Evolutionary conservation across 1,139 yeast species (phyloP).

Genomic region (Scheffersomyces cryptocercus): DNA sequence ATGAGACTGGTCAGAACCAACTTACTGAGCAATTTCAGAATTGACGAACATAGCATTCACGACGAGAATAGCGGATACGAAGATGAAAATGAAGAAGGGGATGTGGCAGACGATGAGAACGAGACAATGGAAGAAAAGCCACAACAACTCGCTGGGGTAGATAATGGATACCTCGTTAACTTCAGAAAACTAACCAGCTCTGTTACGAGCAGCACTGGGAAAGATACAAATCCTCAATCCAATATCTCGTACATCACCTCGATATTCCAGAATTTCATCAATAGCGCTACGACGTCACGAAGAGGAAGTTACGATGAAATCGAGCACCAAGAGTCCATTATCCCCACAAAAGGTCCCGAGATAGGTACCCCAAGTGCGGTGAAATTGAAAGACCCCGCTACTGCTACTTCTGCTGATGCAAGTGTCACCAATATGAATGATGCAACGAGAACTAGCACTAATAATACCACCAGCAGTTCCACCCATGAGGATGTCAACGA

Average conservation of each 20-base stretch:
- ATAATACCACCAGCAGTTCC: no score
- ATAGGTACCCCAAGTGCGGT: no score
- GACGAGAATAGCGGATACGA: conserved; percentile 15
- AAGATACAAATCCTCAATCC: conserved; percentile 11
- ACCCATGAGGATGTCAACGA: no score
- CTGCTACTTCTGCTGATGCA: no score
- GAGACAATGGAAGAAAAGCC: conserved; percentile 6
- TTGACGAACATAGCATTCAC: conserved; percentile 23
- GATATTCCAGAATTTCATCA: conserved; percentile 44
- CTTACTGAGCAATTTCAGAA: conserved; percentile 39
- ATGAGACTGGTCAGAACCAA: conserved; percentile 39
- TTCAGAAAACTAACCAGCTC: conserved; percentile 26
- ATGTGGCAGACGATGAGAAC: conserved; percentile 15
- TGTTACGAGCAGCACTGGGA: conserved; percentile 10
- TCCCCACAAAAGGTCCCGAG: no score
- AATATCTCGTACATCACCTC: conserved; percentile 36
- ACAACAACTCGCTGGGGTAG: no score
- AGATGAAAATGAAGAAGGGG: conserved; percentile 22
- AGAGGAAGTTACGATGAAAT: no score
- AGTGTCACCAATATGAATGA: no score
- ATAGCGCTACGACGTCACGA: conserved; percentile 22
- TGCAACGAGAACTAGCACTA: no score
- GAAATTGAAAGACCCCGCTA: no score
- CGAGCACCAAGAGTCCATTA: no score
- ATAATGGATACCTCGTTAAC: background rate